These are phyloP conservation scores for Leishmania amazonensis DNA, from an alignment of 208 protist genomes.

Conservation along the genomic window DNA sequence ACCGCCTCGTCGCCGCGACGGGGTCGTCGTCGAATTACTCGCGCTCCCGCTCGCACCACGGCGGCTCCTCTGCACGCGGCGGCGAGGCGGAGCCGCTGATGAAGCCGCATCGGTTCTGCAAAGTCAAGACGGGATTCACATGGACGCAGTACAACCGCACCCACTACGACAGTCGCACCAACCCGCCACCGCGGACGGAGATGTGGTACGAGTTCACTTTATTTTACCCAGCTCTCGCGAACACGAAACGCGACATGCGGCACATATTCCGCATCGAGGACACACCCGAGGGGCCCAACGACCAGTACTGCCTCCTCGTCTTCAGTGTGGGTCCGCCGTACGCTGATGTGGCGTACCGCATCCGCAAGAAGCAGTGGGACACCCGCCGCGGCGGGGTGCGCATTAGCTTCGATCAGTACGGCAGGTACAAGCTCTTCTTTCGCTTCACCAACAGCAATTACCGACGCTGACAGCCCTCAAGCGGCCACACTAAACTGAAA, in stretches of 20 bases:
- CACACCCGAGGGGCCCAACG: constrained; percentile 60
- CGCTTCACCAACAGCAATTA: constrained; percentile 90
- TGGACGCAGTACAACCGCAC: constrained; percentile 99
- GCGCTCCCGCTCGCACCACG: constrained; percentile 15
- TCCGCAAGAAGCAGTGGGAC: constrained; percentile 97
- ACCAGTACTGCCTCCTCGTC: constrained; percentile 92
- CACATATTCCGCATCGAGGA: constrained; percentile 93
- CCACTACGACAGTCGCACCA: constrained; percentile 98
- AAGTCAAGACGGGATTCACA: constrained; percentile 98
- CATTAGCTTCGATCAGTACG: constrained; percentile 94
- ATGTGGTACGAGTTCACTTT: constrained; percentile 99
- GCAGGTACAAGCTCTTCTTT: constrained; percentile 85
- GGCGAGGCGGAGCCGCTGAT: constrained; percentile 39
- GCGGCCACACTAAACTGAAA: background rate
- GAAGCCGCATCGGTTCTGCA: constrained; percentile 99
- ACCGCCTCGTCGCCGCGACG: background rate
- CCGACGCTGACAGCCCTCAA: constrained; percentile 43
- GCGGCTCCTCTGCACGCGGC: constrained; percentile 8
- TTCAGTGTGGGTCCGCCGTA: constrained; percentile 98
- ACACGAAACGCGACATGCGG: constrained; percentile 90
- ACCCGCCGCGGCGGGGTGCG: constrained; percentile 93
- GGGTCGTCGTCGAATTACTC: background rate
- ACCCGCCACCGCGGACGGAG: constrained; percentile 98
- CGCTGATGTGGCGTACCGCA: constrained; percentile 98
- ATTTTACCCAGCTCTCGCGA: constrained; percentile 98